These are phyloP conservation scores for Neurospora crassa DNA, from an alignment of 2,329 filamentous ascomycete genomes.

Conservation along the genomic window DNA sequence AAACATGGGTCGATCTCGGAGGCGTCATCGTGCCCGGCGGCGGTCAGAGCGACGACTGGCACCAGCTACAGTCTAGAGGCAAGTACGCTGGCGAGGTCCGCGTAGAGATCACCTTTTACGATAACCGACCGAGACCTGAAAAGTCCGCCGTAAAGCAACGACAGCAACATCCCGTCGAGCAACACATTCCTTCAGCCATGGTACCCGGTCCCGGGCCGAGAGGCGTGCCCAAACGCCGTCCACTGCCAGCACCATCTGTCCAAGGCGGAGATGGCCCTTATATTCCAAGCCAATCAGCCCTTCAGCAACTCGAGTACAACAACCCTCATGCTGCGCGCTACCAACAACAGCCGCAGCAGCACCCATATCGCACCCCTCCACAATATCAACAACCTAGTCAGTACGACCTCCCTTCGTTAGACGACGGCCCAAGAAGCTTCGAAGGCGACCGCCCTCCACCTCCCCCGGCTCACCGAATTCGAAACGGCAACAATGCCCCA, in stretches of 20 bases:
- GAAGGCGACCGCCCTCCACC: slow-evolving; percentile 43
- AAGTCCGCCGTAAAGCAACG: slow-evolving; percentile 52
- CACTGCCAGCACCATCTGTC: slow-evolving; percentile 51
- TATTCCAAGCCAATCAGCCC: slow-evolving; percentile 41
- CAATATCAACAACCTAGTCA: slow-evolving; percentile 28
- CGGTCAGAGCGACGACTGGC: slow-evolving; percentile 92
- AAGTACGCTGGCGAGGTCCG: slow-evolving; percentile 95
- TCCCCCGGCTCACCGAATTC: slow-evolving; percentile 43
- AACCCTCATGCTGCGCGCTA: slow-evolving; percentile 23
- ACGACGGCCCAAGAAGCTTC: slow-evolving; percentile 20
- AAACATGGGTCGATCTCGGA: slow-evolving; percentile 79
- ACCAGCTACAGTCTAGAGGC: slow-evolving; percentile 74
- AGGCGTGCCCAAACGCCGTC: slow-evolving; percentile 68
- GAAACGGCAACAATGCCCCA: slow-evolving; percentile 34
- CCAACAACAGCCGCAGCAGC: slow-evolving; percentile 17
- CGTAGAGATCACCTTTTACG: slow-evolving; percentile 94
- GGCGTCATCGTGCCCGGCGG: slow-evolving; percentile 76
- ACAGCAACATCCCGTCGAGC: slow-evolving; percentile 21
- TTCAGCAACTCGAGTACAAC: slow-evolving; percentile 43
- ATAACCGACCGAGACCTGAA: slow-evolving; percentile 72
- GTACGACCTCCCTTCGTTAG: slow-evolving; percentile 22
- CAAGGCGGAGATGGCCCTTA: slow-evolving; percentile 24
- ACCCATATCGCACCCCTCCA: slow-evolving; percentile 24
- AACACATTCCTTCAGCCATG: slow-evolving; percentile 12
- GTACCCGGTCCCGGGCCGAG: slow-evolving; percentile 39